These are phyloP conservation scores for Cladosporium sp. DNA, from an alignment of 2,329 filamentous ascomycete genomes.

Conservation along the genomic window DNA sequence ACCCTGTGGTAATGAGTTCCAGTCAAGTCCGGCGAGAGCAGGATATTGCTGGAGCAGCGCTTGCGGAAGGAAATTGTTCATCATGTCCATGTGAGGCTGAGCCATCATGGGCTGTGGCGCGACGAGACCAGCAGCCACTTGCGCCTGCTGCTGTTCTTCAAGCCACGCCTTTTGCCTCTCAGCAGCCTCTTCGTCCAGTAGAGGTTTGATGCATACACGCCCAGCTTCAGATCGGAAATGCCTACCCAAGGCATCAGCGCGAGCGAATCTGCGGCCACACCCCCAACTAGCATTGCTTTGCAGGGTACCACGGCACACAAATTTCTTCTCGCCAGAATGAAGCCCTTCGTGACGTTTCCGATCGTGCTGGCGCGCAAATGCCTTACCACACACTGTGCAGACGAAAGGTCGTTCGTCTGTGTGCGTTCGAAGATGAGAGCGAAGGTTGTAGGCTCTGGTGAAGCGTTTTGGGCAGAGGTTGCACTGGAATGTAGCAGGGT, in stretches of 20 bases:
- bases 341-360: constrained; percentile 94
- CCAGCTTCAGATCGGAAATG: constrained; percentile 93
- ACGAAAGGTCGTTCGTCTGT: constrained; percentile 97
- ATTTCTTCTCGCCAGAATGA: constrained; percentile 97
- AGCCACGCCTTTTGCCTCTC: constrained; percentile 73
- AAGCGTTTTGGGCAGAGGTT: constrained; percentile 91
- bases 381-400: constrained; percentile 93
- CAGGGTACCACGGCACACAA: constrained; percentile 89
- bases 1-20: constrained; percentile 67
- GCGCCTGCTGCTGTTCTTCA: constrained; percentile 54
- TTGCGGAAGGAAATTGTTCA: constrained; percentile 61
- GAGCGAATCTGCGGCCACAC: constrained; percentile 86
- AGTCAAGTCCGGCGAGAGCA: constrained; percentile 84
- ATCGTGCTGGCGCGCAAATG: constrained; percentile 95
- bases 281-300: constrained; percentile 84
- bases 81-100: constrained; percentile 40
- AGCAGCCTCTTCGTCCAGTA: constrained; percentile 87
- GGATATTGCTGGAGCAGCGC: constrained; percentile 90
- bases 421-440: constrained; percentile 91
- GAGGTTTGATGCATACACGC: constrained; percentile 92
- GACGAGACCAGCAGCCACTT: constrained; percentile 37
- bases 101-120: constrained; percentile 28
- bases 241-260: constrained; percentile 81
- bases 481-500: constrained; percentile 96
- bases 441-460: constrained; percentile 91